phyloP scores from a whole-genome alignment of 257 asterid species.

The Solanum gracilifrons region DNA sequence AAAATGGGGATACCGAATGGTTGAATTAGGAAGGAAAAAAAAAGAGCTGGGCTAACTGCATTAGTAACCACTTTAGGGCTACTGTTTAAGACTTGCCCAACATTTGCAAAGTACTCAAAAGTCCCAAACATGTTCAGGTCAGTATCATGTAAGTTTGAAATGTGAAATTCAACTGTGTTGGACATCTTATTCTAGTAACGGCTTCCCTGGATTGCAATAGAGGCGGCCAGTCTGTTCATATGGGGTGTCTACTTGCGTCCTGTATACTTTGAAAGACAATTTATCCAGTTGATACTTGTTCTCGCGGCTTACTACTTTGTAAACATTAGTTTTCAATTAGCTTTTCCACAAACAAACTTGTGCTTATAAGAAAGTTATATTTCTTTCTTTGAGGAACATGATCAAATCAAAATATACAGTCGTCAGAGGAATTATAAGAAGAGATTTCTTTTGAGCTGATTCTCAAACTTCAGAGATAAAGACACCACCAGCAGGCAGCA shows the following conservation, averaged over 20 bases:
- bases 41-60: background rate
- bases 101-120: background rate
- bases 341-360: background rate
- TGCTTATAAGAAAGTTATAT: background rate
- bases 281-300: background rate
- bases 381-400: background rate
- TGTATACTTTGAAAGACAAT: background rate
- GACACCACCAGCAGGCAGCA: background rate
- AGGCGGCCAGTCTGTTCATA: background rate
- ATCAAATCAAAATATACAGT: background rate
- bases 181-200: background rate
- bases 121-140: background rate
- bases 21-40: too few species aligned
- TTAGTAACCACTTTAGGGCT: background rate
- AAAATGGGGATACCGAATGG: background rate
- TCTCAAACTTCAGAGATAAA: background rate
- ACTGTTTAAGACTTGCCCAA: background rate
- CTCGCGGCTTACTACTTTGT: background rate
- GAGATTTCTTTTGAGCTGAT: background rate
- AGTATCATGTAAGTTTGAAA: background rate
- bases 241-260: background rate
- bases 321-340: too few species aligned
- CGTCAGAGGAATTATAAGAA: background rate
- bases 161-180: background rate
- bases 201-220: background rate